phyloP scores from a whole-genome alignment of 2,329 filamentous ascomycete species.

The Diplocarpon rosae region DNA sequence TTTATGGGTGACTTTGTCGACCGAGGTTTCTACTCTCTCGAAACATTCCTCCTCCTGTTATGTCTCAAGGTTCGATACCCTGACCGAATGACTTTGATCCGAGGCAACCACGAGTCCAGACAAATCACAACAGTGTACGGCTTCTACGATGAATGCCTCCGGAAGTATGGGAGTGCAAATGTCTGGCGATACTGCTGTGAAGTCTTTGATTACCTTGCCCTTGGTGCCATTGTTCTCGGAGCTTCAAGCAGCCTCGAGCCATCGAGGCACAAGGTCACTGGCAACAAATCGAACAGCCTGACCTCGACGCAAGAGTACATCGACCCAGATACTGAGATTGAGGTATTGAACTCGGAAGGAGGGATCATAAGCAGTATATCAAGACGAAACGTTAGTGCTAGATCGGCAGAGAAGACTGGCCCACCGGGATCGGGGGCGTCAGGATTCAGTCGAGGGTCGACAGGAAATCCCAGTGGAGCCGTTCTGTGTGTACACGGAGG shows the following conservation, averaged over 20 bases:
- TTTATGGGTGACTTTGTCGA: slow-evolving; percentile 99
- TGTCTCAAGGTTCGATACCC: slow-evolving; percentile 96
- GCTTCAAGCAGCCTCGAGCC: slow-evolving; percentile 54
- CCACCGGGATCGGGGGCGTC: slow-evolving; percentile 73
- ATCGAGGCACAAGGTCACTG: slow-evolving; percentile 31
- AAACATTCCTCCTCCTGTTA: slow-evolving; percentile 89
- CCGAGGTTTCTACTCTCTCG: slow-evolving; percentile 93
- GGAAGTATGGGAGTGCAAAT: slow-evolving; percentile 93
- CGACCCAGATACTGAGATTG: slow-evolving; percentile 76
- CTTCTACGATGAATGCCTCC: slow-evolving; percentile 93
- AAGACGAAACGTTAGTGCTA: slow-evolving; percentile 31
- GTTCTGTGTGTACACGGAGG: slow-evolving; percentile 95
- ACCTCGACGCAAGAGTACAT: slow-evolving; percentile 36
- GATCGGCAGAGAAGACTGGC: slow-evolving; percentile 45
- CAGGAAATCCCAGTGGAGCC: slow-evolving; percentile 63
- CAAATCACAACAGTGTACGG: slow-evolving; percentile 97
- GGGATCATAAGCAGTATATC: slow-evolving; percentile 65
- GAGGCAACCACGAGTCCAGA: slow-evolving; percentile 90
- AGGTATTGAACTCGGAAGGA: slow-evolving; percentile 79
- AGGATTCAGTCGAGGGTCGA: slow-evolving; percentile 51
- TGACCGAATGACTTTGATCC: slow-evolving; percentile 90
- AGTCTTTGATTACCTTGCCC: slow-evolving; percentile 95
- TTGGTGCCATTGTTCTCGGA: slow-evolving; percentile 92
- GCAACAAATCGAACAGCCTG: slow-evolving; percentile 36
- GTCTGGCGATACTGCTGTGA: slow-evolving; percentile 98